Conservation (phyloP, 371 early-diverging fungal genomes). For the Saksenaea vasiformis region DNA sequence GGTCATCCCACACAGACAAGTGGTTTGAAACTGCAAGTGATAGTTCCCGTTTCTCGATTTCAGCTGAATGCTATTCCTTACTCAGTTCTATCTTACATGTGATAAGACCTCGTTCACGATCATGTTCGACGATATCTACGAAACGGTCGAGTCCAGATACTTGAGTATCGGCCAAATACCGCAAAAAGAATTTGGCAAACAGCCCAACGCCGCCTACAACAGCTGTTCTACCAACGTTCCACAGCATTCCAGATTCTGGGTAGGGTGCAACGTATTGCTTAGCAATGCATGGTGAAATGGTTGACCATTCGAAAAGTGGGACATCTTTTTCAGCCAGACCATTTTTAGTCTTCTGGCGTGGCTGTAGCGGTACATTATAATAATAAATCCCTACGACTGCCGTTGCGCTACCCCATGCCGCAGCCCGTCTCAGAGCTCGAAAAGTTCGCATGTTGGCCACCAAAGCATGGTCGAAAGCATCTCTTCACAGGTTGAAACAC, state of each 20-base stretch:
- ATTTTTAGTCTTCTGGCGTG: constrained; percentile 4
- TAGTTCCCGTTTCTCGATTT: not conserved
- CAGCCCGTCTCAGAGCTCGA: constrained; percentile 1
- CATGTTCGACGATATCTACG: constrained; percentile 52
- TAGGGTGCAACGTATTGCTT: constrained; percentile 24
- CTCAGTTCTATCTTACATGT: constrained; percentile 51
- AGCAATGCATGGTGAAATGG: constrained; percentile 31
- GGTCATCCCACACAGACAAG: constrained; percentile 75
- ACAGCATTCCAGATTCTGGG: constrained; percentile 35
- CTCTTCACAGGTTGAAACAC: not conserved
- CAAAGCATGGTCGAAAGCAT: not conserved
- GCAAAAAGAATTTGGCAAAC: constrained; percentile 57
- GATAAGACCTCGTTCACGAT: constrained; percentile 62
- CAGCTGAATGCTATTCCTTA: not conserved
- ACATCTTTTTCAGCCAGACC: constrained; percentile 19
- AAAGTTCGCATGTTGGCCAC: not conserved
- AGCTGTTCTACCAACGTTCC: constrained; percentile 48
- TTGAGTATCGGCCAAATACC: constrained; percentile 50
- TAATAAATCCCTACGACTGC: constrained; percentile 6
- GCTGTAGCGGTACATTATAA: not conserved
- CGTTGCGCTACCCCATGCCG: constrained; percentile 9
- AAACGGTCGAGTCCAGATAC: constrained; percentile 65
- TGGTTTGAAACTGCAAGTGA: constrained; percentile 47
- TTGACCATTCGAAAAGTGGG: constrained; percentile 41
- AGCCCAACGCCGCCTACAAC: constrained; percentile 48